Conservation (phyloP, 1,284 basidiomycete genomes). For the Stereum hirsutum region DNA sequence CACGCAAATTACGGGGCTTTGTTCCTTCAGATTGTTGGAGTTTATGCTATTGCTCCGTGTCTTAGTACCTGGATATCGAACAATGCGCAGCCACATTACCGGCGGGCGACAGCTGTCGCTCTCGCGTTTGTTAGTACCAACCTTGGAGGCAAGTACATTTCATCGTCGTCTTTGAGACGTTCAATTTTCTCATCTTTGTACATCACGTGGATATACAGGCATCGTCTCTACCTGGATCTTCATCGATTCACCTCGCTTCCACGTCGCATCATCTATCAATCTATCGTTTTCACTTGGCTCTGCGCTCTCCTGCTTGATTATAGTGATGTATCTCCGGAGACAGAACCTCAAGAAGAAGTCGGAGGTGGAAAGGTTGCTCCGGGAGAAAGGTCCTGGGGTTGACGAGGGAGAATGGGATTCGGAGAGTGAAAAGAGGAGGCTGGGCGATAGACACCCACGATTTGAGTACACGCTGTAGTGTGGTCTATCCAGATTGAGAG, state of each 20-base stretch:
- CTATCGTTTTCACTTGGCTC: constrained; percentile 8
- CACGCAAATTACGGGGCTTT: neutral
- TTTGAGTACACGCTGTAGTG: constrained; percentile 12
- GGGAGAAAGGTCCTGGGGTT: constrained; percentile 4
- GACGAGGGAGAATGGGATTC: constrained; percentile 10
- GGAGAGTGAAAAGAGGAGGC: constrained; percentile 6
- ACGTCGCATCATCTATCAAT: constrained; percentile 9
- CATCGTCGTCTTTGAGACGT: neutral
- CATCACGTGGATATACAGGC: neutral
- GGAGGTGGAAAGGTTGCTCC: constrained; percentile 4
- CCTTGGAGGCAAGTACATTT: neutral
- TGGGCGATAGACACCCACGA: constrained; percentile 13
- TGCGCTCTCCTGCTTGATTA: neutral
- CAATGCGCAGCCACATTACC: neutral
- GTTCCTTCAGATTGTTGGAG: neutral
- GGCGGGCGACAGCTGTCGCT: neutral
- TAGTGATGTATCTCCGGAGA: constrained; percentile 6
- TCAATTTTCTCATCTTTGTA: neutral
- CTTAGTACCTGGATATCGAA: neutral
- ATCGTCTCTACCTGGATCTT: constrained; percentile 20
- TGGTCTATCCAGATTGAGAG: too few relatives aligned
- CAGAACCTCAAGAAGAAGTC: constrained; percentile 7
- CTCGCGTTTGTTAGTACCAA: neutral
- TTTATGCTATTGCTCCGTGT: neutral
- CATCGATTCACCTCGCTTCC: constrained; percentile 10